A percentile compares a stretch with the other conserved stretches of the same genome.
phyloP scores from a whole-genome alignment of 164 flowering plant genomes.

The Tinospora cordifolia region DNA sequence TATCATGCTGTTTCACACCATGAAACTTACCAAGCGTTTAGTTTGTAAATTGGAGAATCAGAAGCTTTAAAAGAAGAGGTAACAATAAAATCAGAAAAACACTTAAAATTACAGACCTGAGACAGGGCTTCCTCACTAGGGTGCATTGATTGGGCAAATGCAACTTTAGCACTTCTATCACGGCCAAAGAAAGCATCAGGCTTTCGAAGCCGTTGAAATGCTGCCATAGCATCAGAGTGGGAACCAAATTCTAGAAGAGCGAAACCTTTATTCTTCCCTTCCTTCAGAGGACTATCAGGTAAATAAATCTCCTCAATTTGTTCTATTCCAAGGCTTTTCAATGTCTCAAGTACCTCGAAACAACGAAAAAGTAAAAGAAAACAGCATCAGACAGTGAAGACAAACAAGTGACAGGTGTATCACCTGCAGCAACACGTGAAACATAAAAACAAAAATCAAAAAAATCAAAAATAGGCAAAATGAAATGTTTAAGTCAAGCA shows the following conservation, averaged over 20 bases:
- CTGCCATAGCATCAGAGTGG: slow-evolving; percentile 35
- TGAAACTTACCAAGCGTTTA: neutral
- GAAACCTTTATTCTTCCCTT: slow-evolving; percentile 32
- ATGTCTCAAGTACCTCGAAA: slow-evolving; percentile 26
- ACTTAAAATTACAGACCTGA: slow-evolving; percentile 26
- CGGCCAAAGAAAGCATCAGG: slow-evolving; percentile 40
- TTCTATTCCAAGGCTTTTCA: slow-evolving; percentile 28
- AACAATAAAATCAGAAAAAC: neutral
- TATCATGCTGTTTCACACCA: neutral
- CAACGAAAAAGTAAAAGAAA: slow-evolving; percentile 7
- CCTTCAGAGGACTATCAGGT: slow-evolving; percentile 32
- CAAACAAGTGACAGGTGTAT: slow-evolving; percentile 3
- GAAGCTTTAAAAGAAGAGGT: neutral
- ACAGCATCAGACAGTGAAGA: slow-evolving; percentile 11
- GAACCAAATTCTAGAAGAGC: slow-evolving; percentile 33
- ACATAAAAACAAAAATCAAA: neutral
- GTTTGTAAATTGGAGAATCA: neutral
- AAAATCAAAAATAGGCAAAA: neutral
- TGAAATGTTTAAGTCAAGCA: neutral
- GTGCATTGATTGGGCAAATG: slow-evolving; percentile 29
- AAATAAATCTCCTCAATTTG: slow-evolving; percentile 27
- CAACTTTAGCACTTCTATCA: slow-evolving; percentile 37
- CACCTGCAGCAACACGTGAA: slow-evolving; percentile 7
- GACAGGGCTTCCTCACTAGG: slow-evolving; percentile 32
- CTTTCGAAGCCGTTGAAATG: slow-evolving; percentile 33